These are phyloP conservation scores for Raddia guianensis DNA, from an alignment of 176 grass and related monocot genomes.

Conservation along the genomic window DNA sequence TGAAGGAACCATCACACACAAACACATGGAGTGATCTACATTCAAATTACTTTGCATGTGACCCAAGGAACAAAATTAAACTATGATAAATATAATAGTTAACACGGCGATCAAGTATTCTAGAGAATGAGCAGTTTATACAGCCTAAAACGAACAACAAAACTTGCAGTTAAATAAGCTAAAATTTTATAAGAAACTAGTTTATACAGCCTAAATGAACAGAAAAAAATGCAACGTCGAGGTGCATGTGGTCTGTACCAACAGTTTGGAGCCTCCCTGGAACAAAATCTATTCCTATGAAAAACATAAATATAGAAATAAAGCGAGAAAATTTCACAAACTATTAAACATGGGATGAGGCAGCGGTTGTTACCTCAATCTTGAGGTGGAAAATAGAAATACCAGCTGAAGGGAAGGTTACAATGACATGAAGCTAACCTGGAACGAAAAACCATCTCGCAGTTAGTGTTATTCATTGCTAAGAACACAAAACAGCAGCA, in stretches of 20 bases:
- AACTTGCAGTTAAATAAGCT: too few species aligned
- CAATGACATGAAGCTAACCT: background rate
- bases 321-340: too few species aligned
- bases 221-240: too few species aligned
- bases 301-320: too few species aligned
- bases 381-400: background rate
- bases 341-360: background rate
- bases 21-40: background rate
- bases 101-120: background rate
- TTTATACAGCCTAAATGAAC: too few species aligned
- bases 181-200: too few species aligned
- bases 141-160: too few species aligned
- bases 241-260: too few species aligned
- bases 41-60: background rate
- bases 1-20: background rate
- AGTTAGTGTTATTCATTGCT: background rate
- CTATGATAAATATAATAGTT: background rate
- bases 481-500: constrained; percentile 12
- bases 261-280: too few species aligned
- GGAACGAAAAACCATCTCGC: background rate
- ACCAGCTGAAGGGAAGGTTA: background rate
- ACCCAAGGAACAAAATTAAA: background rate
- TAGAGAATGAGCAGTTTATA: background rate
- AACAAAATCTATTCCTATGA: too few species aligned
- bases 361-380: constrained; percentile 29